phyloP scores from a whole-genome alignment of 2,329 filamentous ascomycete species.

The Diplodia scrobiculata region DNA sequence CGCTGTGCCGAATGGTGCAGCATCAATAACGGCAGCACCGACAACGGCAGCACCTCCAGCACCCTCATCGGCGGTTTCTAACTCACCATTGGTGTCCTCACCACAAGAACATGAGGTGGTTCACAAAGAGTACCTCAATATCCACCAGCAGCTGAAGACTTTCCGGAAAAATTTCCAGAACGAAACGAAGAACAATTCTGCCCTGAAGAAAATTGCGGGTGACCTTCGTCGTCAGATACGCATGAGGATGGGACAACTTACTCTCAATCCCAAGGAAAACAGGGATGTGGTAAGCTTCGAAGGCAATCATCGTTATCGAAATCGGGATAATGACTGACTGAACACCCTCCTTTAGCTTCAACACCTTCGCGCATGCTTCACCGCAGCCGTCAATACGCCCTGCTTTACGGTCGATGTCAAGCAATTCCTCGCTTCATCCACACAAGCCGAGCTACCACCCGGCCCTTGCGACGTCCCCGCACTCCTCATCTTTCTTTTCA shows the following conservation, averaged over 20 bases:
- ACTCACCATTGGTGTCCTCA: conserved; percentile 14
- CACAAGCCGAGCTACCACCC: conserved; percentile 9
- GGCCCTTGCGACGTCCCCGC: conserved; percentile 29
- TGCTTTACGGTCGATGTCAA: conserved; percentile 39
- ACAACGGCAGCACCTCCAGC: conserved; percentile 6
- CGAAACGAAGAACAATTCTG: conserved; percentile 34
- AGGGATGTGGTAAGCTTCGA: conserved; percentile 30
- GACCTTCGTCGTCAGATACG: conserved; percentile 41
- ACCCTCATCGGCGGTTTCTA: background rate
- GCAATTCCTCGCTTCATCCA: conserved; percentile 32
- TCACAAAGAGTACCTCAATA: conserved; percentile 41
- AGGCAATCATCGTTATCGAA: too few species aligned
- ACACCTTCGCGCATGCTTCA: conserved; percentile 34
- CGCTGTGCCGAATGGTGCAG: conserved; percentile 7
- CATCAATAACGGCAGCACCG: background rate
- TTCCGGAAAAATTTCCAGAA: conserved; percentile 40
- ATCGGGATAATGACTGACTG: background rate
- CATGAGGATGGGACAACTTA: conserved; percentile 42
- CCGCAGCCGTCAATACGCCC: conserved; percentile 5
- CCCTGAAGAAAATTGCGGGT: conserved; percentile 38
- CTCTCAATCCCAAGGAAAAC: conserved; percentile 37
- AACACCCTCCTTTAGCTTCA: conserved; percentile 31
- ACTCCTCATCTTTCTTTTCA: conserved; percentile 68
- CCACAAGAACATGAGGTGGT: conserved; percentile 34
- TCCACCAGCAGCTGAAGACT: conserved; percentile 44